A percentile compares a stretch with the other conserved stretches of the same genome.
phyloP scores from a whole-genome alignment of 495 filamentous ascomycete genomes.

The Tuber calosporum region DNA sequence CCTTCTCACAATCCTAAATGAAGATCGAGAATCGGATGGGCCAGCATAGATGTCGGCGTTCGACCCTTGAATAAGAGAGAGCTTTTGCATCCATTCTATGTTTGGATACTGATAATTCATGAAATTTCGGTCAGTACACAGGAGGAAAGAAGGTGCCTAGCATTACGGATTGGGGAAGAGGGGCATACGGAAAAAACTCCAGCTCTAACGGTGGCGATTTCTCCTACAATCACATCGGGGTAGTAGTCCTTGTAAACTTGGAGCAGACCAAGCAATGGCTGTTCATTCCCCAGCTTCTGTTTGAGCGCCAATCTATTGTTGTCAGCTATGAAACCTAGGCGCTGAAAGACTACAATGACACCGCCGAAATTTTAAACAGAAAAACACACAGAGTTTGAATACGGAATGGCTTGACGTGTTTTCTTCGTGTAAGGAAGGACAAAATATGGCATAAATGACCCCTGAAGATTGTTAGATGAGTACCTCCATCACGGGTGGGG shows the following conservation, averaged over 20 bases:
- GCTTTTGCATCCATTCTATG: slow-evolving; percentile 64
- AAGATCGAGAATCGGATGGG: slow-evolving; percentile 33
- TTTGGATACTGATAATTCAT: slow-evolving; percentile 56
- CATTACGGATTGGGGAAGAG: neutral
- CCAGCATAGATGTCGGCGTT: slow-evolving; percentile 45
- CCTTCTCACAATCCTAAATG: slow-evolving; percentile 47
- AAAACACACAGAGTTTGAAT: slow-evolving; percentile 69
- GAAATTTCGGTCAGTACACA: slow-evolving; percentile 14
- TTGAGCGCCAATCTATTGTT: slow-evolving; percentile 52
- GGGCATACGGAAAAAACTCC: slow-evolving; percentile 51
- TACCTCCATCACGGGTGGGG: slow-evolving; percentile 25
- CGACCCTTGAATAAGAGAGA: slow-evolving; percentile 59
- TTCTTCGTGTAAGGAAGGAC: slow-evolving; percentile 72
- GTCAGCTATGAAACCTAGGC: slow-evolving; percentile 22
- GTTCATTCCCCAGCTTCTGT: slow-evolving; percentile 62
- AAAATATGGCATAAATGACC: slow-evolving; percentile 72
- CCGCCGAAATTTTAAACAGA: slow-evolving; percentile 8
- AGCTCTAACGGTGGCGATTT: slow-evolving; percentile 50
- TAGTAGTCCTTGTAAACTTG: slow-evolving; percentile 83
- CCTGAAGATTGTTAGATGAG: slow-evolving; percentile 43
- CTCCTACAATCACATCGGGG: slow-evolving; percentile 76
- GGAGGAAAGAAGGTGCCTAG: slow-evolving; percentile 7
- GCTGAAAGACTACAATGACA: slow-evolving; percentile 11
- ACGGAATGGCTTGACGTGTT: slow-evolving; percentile 76
- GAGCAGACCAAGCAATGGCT: slow-evolving; percentile 67